phyloP scores from a whole-genome alignment of 2,329 filamentous ascomycete genomes.

The Venturia nashicola region DNA sequence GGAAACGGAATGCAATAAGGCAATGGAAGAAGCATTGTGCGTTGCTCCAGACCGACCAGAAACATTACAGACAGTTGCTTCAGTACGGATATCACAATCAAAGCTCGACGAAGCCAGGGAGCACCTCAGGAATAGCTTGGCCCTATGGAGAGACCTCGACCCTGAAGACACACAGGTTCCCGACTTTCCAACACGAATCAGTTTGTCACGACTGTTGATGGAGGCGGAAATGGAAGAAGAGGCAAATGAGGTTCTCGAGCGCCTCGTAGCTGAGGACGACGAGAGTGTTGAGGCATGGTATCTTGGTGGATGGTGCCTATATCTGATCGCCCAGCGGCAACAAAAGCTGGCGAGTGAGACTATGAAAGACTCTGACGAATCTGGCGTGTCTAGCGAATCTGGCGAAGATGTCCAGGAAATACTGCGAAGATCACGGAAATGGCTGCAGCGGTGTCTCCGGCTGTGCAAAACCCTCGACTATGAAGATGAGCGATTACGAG shows the following conservation, averaged over 20 bases:
- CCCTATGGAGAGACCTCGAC: constrained; percentile 69
- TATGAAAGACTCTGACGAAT: constrained; percentile 4
- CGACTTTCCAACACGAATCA: constrained; percentile 76
- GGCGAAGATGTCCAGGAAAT: constrained; percentile 37
- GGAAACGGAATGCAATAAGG: constrained; percentile 72
- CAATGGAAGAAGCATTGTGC: constrained; percentile 82
- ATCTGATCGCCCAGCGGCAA: constrained; percentile 62
- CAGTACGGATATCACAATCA: constrained; percentile 80
- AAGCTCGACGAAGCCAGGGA: constrained; percentile 66
- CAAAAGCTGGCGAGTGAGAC: constrained; percentile 26
- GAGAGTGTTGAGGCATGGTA: constrained; percentile 95
- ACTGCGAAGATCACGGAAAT: constrained; percentile 65
- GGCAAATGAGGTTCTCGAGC: constrained; percentile 73
- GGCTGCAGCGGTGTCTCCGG: constrained; percentile 69
- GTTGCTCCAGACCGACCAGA: constrained; percentile 72
- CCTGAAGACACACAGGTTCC: constrained; percentile 63
- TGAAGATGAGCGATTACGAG: constrained; percentile 66
- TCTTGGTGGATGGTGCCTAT: constrained; percentile 85
- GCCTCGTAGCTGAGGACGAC: constrained; percentile 79
- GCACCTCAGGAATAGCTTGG: constrained; percentile 67
- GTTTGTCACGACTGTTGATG: constrained; percentile 73
- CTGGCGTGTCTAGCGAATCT: constrained; percentile 14
- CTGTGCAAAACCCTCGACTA: constrained; percentile 73
- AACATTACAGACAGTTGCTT: constrained; percentile 90
- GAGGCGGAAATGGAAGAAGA: constrained; percentile 79